Conservation (phyloP, 78 protist genomes). For the Polysphondylium violaceum region DNA sequence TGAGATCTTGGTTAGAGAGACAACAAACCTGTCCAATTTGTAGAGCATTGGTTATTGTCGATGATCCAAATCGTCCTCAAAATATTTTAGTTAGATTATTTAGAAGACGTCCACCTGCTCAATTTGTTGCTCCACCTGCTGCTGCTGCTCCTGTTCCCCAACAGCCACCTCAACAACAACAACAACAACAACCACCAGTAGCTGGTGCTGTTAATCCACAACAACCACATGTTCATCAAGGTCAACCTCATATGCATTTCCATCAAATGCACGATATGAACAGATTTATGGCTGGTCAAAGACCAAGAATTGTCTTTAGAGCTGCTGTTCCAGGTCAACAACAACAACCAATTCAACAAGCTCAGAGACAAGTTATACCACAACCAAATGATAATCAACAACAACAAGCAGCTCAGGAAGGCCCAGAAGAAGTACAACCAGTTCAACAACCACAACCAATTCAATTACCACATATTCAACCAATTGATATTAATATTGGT, state of each 20-base stretch:
- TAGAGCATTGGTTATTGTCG: constrained; percentile 70
- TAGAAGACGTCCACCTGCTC: constrained; percentile 21
- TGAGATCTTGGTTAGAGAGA: constrained; percentile 95
- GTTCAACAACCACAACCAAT: constrained; percentile 13
- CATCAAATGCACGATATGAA: background rate
- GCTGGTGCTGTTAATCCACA: background rate
- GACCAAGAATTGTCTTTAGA: background rate
- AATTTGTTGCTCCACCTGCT: background rate
- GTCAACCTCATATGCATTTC: background rate
- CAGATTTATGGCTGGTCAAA: background rate
- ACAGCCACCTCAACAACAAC: background rate
- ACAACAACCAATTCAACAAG: background rate
- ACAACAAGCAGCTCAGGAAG: background rate
- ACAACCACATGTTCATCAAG: constrained; percentile 4
- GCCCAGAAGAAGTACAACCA: constrained; percentile 6
- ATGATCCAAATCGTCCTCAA: constrained; percentile 27
- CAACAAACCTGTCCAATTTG: constrained; percentile 95
- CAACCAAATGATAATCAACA: background rate
- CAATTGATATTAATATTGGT: background rate
- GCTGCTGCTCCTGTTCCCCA: constrained; percentile 8
- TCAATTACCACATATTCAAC: background rate
- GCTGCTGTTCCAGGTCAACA: background rate
- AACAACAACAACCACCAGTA: background rate
- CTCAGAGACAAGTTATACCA: background rate
- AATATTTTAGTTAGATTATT: background rate